phyloP scores from a whole-genome alignment of 2,329 filamentous ascomycete species.

The Fusarium sororula region DNA sequence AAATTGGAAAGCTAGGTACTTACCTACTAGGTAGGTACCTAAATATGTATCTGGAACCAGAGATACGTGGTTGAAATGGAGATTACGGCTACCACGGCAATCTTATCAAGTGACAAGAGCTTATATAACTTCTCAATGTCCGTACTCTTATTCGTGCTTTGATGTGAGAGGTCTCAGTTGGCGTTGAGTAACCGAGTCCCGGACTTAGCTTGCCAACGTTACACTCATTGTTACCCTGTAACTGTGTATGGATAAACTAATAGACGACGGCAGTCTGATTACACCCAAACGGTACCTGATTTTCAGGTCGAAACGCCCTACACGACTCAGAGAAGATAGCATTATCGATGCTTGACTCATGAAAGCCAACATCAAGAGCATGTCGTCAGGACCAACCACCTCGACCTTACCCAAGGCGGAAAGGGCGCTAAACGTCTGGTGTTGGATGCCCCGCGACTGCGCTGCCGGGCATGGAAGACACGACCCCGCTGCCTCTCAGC shows the following conservation, averaged over 20 bases:
- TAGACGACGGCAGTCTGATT: not conserved
- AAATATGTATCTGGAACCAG: too few relatives aligned
- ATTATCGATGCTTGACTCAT: conserved; percentile 25
- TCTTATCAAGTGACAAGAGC: not conserved
- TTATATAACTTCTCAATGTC: not conserved
- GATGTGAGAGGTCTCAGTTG: not conserved
- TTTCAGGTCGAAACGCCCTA: not conserved
- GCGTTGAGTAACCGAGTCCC: not conserved
- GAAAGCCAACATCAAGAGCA: not conserved
- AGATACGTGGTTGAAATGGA: not conserved
- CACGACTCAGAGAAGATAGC: conserved; percentile 25
- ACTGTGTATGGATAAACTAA: not conserved
- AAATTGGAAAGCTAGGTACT: not conserved
- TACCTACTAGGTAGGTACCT: not conserved
- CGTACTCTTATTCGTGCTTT: not conserved
- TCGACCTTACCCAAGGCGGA: conserved; percentile 23
- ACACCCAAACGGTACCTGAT: not conserved
- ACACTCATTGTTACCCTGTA: not conserved
- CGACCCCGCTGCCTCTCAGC: conserved; percentile 27
- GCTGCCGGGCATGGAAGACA: conserved; percentile 13
- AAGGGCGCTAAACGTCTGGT: conserved; percentile 11
- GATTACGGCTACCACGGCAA: too few relatives aligned
- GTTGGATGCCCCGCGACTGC: conserved; percentile 26
- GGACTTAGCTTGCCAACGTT: not conserved
- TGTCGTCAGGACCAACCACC: not conserved